Percentiles rank a stretch among this genome's conserved stretches.
These are phyloP conservation scores for Trypethelium eluteriae DNA, from an alignment of 495 filamentous ascomycete species.

Conservation along the genomic window DNA sequence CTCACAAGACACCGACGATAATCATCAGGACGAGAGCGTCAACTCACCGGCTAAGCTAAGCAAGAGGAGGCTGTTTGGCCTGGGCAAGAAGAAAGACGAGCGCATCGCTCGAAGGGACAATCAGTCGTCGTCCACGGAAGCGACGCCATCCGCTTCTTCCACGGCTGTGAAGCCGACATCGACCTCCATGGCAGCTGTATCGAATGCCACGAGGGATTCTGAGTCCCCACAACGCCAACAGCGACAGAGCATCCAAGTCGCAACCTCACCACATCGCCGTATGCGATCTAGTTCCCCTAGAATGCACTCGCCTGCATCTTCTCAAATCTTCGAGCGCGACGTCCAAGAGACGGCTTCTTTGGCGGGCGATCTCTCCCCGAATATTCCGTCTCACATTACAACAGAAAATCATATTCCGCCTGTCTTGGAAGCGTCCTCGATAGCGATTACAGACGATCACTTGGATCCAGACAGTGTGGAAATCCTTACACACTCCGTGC, in stretches of 20 bases:
- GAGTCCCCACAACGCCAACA: constrained; percentile 6
- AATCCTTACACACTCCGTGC: constrained; percentile 73
- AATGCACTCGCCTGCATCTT: constrained; percentile 44
- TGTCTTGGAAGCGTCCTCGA: constrained; percentile 78
- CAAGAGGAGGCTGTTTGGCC: constrained; percentile 18
- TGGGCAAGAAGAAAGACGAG: constrained; percentile 54
- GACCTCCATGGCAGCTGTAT: background rate
- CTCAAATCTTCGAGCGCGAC: constrained; percentile 89
- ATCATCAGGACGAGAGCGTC: constrained; percentile 10
- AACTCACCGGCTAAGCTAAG: constrained; percentile 6
- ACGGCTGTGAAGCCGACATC: background rate
- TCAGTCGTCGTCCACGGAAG: constrained; percentile 25
- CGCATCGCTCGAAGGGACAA: constrained; percentile 33
- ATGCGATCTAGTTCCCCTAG: constrained; percentile 37
- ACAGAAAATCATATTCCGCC: constrained; percentile 90
- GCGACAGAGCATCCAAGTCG: constrained; percentile 9
- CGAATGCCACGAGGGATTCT: background rate
- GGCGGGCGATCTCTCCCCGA: constrained; percentile 55
- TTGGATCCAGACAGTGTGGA: constrained; percentile 76
- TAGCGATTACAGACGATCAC: constrained; percentile 74
- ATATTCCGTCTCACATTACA: constrained; percentile 76
- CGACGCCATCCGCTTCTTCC: constrained; percentile 3
- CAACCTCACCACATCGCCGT: constrained; percentile 23
- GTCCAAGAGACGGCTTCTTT: constrained; percentile 60
- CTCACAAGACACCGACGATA: background rate